Base-by-base conservation (phyloP, 306 rosid genomes). In the Hippophae tibetana region DNA sequence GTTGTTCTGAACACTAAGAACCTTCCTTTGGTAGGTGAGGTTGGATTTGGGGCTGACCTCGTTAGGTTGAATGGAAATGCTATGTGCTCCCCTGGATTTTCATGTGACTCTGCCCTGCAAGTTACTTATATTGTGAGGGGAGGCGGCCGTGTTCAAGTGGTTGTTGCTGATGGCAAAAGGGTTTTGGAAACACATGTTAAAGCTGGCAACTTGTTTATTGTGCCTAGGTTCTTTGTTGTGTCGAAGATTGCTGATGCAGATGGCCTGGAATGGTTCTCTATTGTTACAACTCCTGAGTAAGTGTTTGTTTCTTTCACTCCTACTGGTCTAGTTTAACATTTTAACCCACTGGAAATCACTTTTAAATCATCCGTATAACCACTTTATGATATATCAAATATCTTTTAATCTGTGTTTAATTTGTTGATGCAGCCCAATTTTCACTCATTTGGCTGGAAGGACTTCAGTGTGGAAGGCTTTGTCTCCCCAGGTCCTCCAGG, bases 181-280 rank as follows among this genome's bases (percentile, higher is more conserved):
- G 97, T 85, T 25, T 64, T 87, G 75, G 95, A 89, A 60, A 81
- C 97, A 10, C 83, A 83, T 1, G 9, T 85, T 2, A 81, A 83
- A 60, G 89, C 76, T 7, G 90, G 97, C 6, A 81, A 82, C 45
- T 65, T 87, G 82, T 87, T 90, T 75, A 87, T 90, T 9, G 95
- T 87, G 12, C 95, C 95, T 2, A 75, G 95, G 66, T 90, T 90
- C 46, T 81, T 80, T 23, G 90, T 86, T n/a, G 95, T 90, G 23
- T 86, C 95, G 0, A 86, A 90, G 86, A 90, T 90, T 55, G 86
- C 79, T 67, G 78, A 79, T 63, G 74, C 86, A 6, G 88, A 80
- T 18, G 96, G 95, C 12, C 2, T 90, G 82, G 95, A 84, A 42
- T 90, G 94, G 97, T 90, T 90, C 69, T 90, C 97, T 18, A 90